Evolutionary conservation across 345 rosid genomes (phyloP).

Genomic region (Litchi chinensis): DNA sequence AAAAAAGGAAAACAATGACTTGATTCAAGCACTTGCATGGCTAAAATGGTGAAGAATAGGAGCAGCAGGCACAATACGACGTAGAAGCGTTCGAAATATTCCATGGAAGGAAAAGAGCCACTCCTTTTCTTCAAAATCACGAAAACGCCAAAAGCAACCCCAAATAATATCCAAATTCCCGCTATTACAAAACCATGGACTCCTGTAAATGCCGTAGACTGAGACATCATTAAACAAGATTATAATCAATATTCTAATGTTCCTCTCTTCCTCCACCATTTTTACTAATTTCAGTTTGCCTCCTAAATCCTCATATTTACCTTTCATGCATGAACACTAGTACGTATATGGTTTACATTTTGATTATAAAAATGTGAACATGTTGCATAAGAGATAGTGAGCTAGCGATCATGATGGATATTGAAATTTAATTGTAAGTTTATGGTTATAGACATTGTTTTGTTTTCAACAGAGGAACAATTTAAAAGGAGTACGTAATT

Average conservation of each 20-base stretch:
- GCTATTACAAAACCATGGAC: constrained; percentile 60
- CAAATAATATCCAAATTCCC: constrained; percentile 52
- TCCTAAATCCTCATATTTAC: too few species aligned
- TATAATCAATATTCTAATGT: not conserved
- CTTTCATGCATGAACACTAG: too few species aligned
- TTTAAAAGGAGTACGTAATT: too few species aligned
- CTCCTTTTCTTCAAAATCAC: constrained; percentile 28
- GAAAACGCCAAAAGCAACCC: constrained; percentile 48
- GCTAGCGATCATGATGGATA: too few species aligned
- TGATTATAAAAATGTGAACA: too few species aligned
- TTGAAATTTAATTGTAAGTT: too few species aligned
- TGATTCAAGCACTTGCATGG: constrained; percentile 45
- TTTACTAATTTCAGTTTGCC: too few species aligned
- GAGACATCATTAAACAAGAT: constrained; percentile 28
- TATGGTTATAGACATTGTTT: too few species aligned
- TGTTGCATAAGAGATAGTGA: too few species aligned
- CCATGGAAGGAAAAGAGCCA: constrained; percentile 13
- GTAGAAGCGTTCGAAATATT: constrained; percentile 29
- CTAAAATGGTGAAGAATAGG: constrained; percentile 47
- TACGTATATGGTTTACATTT: too few species aligned
- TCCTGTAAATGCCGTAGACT: constrained; percentile 88
- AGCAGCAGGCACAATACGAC: constrained; percentile 37
- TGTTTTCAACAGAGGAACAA: too few species aligned
- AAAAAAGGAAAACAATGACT: not conserved
- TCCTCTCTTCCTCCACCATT: not conserved